Conservation (phyloP, 1,139 yeast genomes). For the Taiozyma sp. region DNA sequence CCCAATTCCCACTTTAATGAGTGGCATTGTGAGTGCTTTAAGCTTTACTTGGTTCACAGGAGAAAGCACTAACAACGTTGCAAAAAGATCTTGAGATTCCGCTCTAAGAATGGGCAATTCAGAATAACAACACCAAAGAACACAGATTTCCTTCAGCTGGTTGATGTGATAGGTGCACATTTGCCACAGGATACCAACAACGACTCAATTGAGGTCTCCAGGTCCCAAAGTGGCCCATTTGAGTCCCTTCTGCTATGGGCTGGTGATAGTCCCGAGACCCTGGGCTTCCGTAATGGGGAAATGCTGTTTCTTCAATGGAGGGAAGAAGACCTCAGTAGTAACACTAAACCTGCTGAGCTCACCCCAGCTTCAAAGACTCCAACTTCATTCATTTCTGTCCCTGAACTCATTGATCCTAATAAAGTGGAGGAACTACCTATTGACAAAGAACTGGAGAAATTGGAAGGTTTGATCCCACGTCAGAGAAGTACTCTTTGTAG, state of each 20-base stretch:
- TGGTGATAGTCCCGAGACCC: conserved; percentile 40
- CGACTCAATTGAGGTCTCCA: conserved; percentile 35
- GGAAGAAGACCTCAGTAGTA: not conserved
- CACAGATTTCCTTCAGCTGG: conserved; percentile 41
- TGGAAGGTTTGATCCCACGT: conserved; percentile 71
- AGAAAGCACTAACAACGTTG: conserved; percentile 6
- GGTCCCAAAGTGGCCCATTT: conserved; percentile 46
- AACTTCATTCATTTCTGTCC: not conserved
- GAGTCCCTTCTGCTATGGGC: conserved; percentile 38
- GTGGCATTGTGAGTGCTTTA: not conserved
- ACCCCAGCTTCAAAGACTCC: not conserved
- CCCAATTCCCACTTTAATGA: not conserved
- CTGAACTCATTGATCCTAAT: not conserved
- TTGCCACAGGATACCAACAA: not conserved
- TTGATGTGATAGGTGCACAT: conserved; percentile 32
- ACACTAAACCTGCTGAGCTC: not conserved
- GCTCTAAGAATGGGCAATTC: conserved; percentile 79
- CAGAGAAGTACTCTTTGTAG: conserved; percentile 61
- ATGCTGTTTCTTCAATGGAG: conserved; percentile 55
- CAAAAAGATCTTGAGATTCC: conserved; percentile 51
- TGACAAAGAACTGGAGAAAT: conserved; percentile 62
- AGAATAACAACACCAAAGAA: conserved; percentile 48
- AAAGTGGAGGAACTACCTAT: conserved; percentile 43
- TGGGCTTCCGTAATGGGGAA: conserved; percentile 80
- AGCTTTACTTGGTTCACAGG: not conserved